These are phyloP conservation scores for Ganoderma resinaceum DNA, from an alignment of 1,284 basidiomycete genomes.

Conservation along the genomic window DNA sequence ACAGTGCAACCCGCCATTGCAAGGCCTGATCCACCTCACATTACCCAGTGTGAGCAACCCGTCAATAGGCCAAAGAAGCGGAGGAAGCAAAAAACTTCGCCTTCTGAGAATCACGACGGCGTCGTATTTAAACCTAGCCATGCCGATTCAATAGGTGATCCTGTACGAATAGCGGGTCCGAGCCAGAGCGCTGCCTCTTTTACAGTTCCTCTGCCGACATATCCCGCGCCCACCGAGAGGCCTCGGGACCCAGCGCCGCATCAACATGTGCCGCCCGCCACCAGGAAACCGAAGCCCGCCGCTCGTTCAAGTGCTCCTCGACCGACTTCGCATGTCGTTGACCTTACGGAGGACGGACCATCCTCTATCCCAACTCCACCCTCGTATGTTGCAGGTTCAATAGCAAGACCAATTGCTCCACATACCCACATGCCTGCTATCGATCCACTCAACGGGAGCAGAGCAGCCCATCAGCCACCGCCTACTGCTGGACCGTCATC, in stretches of 20 bases:
- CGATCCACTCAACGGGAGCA: not conserved
- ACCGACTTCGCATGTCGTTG: not conserved
- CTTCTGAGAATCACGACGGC: not conserved
- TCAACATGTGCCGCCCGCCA: not conserved
- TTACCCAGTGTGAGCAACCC: not conserved
- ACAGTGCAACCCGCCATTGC: too few species aligned
- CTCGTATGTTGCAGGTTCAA: not conserved
- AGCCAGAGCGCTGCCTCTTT: not conserved
- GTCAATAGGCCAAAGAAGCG: not conserved
- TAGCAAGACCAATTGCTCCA: not conserved
- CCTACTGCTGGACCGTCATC: not conserved
- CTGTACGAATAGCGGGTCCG: not conserved
- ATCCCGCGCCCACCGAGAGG: not conserved
- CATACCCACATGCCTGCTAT: not conserved
- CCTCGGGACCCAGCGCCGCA: not conserved
- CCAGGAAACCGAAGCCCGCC: not conserved
- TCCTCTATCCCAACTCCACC: not conserved
- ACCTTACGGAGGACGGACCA: not conserved
- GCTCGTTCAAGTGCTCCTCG: not conserved
- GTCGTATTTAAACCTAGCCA: not conserved
- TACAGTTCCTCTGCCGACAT: not conserved
- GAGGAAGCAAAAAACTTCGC: not conserved
- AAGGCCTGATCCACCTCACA: not conserved
- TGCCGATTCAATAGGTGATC: not conserved
- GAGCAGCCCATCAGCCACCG: not conserved